Conservation (phyloP, 106 monocot species). For the Phalaenopsis aphrodite region DNA sequence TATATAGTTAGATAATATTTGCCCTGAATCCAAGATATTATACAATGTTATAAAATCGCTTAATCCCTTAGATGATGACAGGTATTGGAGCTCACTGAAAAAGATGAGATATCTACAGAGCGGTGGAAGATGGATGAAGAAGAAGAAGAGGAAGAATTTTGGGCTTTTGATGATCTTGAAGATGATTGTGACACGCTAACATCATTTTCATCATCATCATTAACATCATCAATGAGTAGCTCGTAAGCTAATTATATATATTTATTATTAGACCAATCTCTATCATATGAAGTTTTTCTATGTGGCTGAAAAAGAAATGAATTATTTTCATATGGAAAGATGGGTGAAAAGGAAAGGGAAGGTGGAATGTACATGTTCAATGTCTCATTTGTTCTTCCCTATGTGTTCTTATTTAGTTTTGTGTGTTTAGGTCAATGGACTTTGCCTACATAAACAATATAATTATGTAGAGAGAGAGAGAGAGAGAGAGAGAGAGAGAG, state of each 20-base stretch:
- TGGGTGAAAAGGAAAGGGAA: background rate
- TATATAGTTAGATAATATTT: no score
- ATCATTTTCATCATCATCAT: slow-evolving; percentile 26
- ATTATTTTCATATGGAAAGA: no score
- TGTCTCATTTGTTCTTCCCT: background rate
- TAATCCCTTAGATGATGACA: slow-evolving; percentile 15
- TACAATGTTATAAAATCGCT: background rate
- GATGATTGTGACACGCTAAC: slow-evolving; percentile 24
- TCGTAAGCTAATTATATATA: background rate
- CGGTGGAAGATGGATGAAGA: slow-evolving; percentile 47
- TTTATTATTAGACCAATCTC: background rate
- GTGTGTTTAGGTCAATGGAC: background rate
- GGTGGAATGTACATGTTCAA: background rate
- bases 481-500: no score
- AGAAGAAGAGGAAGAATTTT: slow-evolving; percentile 31
- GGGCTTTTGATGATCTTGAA: slow-evolving; percentile 49
- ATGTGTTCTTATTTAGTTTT: background rate
- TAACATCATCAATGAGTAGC: slow-evolving; percentile 13
- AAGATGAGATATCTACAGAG: slow-evolving; percentile 31
- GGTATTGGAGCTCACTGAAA: slow-evolving; percentile 51
- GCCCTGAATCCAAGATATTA: background rate
- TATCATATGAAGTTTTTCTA: background rate
- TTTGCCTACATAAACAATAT: background rate
- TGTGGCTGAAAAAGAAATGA: no score
- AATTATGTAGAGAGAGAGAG: no score